Evolutionary conservation across 441 rosid species (phyloP).

Genomic region (Populus tomentosa): DNA sequence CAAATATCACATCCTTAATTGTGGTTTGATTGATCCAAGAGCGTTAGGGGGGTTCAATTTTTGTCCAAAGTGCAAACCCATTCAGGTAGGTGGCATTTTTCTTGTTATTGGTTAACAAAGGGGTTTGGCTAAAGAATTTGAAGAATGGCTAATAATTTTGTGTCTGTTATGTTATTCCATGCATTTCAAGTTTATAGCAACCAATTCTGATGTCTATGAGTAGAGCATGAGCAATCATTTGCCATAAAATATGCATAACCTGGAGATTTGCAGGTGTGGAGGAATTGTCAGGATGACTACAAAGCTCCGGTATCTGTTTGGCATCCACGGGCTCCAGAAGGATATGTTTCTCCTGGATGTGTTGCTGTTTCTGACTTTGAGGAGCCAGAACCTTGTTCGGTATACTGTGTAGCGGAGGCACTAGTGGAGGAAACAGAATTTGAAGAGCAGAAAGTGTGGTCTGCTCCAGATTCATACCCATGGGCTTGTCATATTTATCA

Average conservation of each 20-base stretch:
- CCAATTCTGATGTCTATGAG: no score
- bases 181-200: no score
- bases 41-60: no score
- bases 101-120: not conserved
- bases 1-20: no score
- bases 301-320: constrained; percentile 67
- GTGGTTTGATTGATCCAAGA: no score
- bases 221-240: not conserved
- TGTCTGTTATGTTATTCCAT: no score
- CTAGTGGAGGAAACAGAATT: constrained; percentile 68
- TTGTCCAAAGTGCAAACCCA: no score
- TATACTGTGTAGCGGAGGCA: constrained; percentile 65
- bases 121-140: not conserved
- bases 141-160: not conserved
- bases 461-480: constrained; percentile 77
- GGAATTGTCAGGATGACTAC: constrained; percentile 88
- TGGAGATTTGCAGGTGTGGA: constrained; percentile 67
- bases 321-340: constrained; percentile 95
- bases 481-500: constrained; percentile 95
- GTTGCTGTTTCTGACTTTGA: constrained; percentile 57
- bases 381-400: constrained; percentile 65
- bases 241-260: not conserved
- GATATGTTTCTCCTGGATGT: constrained; percentile 71
- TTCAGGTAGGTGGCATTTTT: not conserved
- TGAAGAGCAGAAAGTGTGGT: constrained; percentile 90